Conservation (phyloP, 768 basidiomycete species). For the Lactarius sanguifluus region DNA sequence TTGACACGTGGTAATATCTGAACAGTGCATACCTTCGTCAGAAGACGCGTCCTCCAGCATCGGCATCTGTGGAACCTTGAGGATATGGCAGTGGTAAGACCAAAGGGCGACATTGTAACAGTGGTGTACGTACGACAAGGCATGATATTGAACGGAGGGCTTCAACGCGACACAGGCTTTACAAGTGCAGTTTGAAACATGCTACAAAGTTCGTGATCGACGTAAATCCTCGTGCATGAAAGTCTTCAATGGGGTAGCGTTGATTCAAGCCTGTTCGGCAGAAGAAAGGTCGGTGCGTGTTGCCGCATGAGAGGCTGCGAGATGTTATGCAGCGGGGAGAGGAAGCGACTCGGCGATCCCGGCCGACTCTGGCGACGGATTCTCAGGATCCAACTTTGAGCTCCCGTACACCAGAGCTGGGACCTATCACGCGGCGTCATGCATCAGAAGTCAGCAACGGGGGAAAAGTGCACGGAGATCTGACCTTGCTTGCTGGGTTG, state of each 20-base stretch:
- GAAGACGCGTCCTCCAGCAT: conserved; percentile 3
- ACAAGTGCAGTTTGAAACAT: conserved; percentile 78
- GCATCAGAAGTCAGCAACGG: too few relatives aligned
- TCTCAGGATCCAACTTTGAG: conserved; percentile 48
- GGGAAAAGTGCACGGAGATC: conserved; percentile 6
- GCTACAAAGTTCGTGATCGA: conserved; percentile 79
- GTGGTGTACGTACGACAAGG: neutral
- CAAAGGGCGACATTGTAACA: neutral
- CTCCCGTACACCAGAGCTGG: conserved; percentile 63
- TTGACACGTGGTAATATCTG: too few relatives aligned
- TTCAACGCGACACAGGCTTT: conserved; percentile 66
- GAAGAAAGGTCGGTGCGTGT: conserved; percentile 33
- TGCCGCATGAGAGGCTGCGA: conserved; percentile 29
- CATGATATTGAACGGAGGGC: conserved; percentile 58
- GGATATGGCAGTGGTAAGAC: neutral
- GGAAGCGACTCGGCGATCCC: conserved; percentile 60
- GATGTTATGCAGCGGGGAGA: conserved; percentile 33
- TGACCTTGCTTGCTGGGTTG: conserved; percentile 61
- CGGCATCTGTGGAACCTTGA: conserved; percentile 14
- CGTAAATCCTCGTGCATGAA: conserved; percentile 90
- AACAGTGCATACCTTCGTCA: too few relatives aligned
- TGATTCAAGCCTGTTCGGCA: conserved; percentile 32
- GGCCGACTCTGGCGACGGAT: conserved; percentile 53
- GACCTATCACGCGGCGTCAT: conserved; percentile 40
- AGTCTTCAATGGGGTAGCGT: conserved; percentile 61